Evolutionary conservation across 192 early-diverging fungal species (phyloP), one percentile per base, ranked within the genome.

Genomic region (Rhizophagus sp.): DNA sequence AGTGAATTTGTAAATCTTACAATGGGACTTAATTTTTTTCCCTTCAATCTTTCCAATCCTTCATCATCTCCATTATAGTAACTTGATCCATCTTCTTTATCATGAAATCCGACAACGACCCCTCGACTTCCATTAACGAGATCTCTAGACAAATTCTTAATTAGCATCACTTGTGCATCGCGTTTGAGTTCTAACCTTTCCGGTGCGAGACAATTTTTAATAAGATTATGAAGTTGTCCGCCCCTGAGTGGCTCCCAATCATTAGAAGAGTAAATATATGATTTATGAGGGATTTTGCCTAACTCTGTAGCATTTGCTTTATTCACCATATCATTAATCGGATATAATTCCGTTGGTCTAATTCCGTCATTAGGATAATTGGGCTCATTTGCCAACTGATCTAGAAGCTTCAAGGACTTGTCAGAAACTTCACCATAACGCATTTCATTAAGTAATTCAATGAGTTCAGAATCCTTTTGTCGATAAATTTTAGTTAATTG

Each of bases 51-150:
- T 49, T 84, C 78, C 4, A 82, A 34, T 8, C 8, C n/a, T 49
- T 84, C 80, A n/a, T 81, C 71, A 62, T 73, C 63, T 11, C 68
- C 68, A 36, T 81, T 74, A 63, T 36, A 85, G 44, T 73, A 67
- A 63, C 65, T 82, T 80, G 52, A 75, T 6, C 78, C 83, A 64
- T 9, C 76, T 36, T 13, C 15, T 27, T 7, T 25, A 65, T 57
- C 13, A 25, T 79, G 22, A 73, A 88, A 90, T 17, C 89, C 89
- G 0, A 87, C 63, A 0, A 90, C 85, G 3, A 94, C 85, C 22
- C 95, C 95, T 52, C 92, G 87, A n/a, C 90, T 92, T 73, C 95
- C 95, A 80, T 96, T 96, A 30, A 96, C 94, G 10, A 96, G 81
- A 0, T 82, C 84, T 22, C 80, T 70, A 5, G 88, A 88, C 33